These are phyloP conservation scores for Beauveria scarabaeidicola DNA, from an alignment of 2,329 filamentous ascomycete genomes.

Conservation along the genomic window DNA sequence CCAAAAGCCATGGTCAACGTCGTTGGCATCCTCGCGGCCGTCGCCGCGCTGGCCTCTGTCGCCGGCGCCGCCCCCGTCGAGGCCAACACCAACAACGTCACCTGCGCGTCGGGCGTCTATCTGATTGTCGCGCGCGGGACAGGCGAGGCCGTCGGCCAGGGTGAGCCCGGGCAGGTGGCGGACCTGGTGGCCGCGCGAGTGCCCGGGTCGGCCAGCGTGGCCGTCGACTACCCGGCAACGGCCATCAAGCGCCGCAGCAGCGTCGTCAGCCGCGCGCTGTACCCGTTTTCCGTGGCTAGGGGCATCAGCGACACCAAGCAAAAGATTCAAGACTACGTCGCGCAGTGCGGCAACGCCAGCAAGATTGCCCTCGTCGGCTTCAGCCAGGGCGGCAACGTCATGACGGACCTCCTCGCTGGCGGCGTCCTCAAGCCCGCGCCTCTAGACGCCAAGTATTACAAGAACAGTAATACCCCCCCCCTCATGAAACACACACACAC, in stretches of 20 bases:
- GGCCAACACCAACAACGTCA: not conserved
- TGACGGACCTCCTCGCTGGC: slow-evolving; percentile 10
- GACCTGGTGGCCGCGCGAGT: slow-evolving; percentile 4
- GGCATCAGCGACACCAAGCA: slow-evolving; percentile 11
- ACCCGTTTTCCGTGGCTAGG: slow-evolving; percentile 7
- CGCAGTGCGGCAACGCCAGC: slow-evolving; percentile 3
- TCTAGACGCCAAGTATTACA: slow-evolving; percentile 1
- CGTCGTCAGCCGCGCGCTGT: not conserved
- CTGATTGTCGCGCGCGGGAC: slow-evolving; percentile 13
- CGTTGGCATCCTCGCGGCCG: not conserved
- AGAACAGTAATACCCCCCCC: slow-evolving; percentile 6
- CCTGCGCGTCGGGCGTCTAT: slow-evolving; percentile 11
- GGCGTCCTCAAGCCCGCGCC: slow-evolving; percentile 12
- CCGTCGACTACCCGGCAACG: slow-evolving; percentile 13
- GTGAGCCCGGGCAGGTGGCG: slow-evolving; percentile 4
- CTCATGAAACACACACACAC: not conserved
- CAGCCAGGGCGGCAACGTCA: slow-evolving; percentile 14
- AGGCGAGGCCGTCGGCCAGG: slow-evolving; percentile 8
- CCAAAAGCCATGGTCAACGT: not conserved
- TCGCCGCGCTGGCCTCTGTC: not conserved
- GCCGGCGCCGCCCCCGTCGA: not conserved
- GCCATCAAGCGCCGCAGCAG: not conserved
- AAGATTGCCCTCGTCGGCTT: slow-evolving; percentile 12
- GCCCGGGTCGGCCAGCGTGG: slow-evolving; percentile 11
- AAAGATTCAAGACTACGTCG: slow-evolving; percentile 12